Conservation (phyloP, 2,329 filamentous ascomycete genomes). For the Fusarium algeriense region DNA sequence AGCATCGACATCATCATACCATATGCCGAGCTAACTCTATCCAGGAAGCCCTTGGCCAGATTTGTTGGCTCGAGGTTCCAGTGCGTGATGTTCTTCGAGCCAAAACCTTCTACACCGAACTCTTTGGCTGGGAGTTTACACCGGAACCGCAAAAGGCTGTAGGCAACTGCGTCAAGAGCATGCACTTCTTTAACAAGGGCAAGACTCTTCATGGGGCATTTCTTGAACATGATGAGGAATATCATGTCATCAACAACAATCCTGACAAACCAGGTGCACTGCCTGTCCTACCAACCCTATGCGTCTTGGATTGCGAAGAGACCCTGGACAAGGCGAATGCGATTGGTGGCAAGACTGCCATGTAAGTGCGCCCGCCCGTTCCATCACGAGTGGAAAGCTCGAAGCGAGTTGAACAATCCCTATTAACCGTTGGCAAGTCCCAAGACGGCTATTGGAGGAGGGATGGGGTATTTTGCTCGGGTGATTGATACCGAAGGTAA, state of each 20-base stretch:
- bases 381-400: conserved; percentile 1
- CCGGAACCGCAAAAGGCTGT: conserved; percentile 35
- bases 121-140: conserved; percentile 52
- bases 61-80: conserved; percentile 57
- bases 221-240: conserved; percentile 49
- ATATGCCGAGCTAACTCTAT: background rate
- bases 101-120: conserved; percentile 53
- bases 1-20: background rate
- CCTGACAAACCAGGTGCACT: conserved; percentile 43
- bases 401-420: conserved; percentile 1
- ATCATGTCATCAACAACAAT: conserved; percentile 47
- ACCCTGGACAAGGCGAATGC: conserved; percentile 47
- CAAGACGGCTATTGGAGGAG: conserved; percentile 52
- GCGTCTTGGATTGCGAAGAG: conserved; percentile 51
- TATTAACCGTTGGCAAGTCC: conserved; percentile 42
- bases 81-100: conserved; percentile 51
- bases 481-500: conserved; percentile 57
- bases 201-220: conserved; percentile 53
- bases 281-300: conserved; percentile 52
- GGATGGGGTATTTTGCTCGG: conserved; percentile 53
- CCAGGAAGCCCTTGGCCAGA: conserved; percentile 49
- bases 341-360: conserved; percentile 51
- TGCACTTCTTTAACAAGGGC: conserved; percentile 53
- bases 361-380: conserved; percentile 47
- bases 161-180: conserved; percentile 45